Conservation (phyloP, 2,329 filamentous ascomycete genomes). For the Aspergillus phoenicis region DNA sequence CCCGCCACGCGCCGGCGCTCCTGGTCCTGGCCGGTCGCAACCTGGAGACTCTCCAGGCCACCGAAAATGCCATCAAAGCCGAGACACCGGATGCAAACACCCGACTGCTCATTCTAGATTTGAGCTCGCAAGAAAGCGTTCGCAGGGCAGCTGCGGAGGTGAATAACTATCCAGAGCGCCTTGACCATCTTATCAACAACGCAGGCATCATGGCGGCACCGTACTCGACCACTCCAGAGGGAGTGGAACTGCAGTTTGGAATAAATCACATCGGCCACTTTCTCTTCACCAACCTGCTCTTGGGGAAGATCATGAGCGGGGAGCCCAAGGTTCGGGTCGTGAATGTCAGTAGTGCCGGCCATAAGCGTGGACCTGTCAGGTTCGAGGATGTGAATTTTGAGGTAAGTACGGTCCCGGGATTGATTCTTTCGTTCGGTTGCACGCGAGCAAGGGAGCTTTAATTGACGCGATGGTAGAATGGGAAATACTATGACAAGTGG, state of each 20-base stretch:
- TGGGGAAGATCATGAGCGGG: not conserved
- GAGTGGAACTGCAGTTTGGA: constrained; percentile 9
- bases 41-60: not conserved
- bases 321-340: not conserved
- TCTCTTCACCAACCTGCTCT: not conserved
- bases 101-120: not conserved
- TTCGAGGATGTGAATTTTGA: constrained; percentile 8
- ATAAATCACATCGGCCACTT: constrained; percentile 8
- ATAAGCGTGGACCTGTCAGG: not conserved
- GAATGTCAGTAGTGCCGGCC: constrained; percentile 2
- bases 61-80: not conserved
- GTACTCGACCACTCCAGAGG: not conserved
- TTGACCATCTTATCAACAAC: constrained; percentile 4
- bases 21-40: constrained; percentile 1
- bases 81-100: not conserved
- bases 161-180: not conserved
- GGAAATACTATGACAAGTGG: constrained; percentile 9
- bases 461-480: not conserved
- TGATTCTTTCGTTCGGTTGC: no score
- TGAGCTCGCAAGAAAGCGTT: not conserved
- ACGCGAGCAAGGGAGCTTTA: no score
- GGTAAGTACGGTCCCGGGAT: not conserved
- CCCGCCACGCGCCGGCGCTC: not conserved
- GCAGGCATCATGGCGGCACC: constrained; percentile 7
- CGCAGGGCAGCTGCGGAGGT: not conserved